phyloP scores from a whole-genome alignment of 1,284 basidiomycete genomes.

The Ganoderma leucocontextum region DNA sequence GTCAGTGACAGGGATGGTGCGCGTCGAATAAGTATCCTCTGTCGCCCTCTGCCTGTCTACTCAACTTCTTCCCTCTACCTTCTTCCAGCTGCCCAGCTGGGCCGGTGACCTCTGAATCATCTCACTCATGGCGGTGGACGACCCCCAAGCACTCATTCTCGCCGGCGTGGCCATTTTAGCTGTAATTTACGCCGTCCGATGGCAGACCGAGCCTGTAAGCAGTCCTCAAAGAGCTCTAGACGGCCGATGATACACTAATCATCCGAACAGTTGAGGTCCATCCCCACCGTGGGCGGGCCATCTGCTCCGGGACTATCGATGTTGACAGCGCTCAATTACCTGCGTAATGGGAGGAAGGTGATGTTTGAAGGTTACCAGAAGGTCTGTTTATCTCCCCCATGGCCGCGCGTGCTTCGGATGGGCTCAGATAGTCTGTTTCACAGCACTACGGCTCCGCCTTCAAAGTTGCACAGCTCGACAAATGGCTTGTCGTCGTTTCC shows the following conservation, averaged over 20 bases:
- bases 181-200: background rate
- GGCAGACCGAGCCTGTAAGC: slow-evolving; percentile 1
- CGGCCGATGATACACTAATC: background rate
- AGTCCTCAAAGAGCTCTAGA: background rate
- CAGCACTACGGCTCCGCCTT: slow-evolving; percentile 32
- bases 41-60: background rate
- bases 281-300: slow-evolving; percentile 47
- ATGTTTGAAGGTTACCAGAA: slow-evolving; percentile 48
- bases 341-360: slow-evolving; percentile 42
- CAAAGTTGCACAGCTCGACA: slow-evolving; percentile 47
- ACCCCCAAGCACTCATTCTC: background rate
- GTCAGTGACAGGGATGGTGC: background rate
- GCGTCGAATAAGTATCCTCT: background rate
- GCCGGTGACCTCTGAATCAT: background rate
- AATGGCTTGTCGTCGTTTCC: slow-evolving; percentile 40
- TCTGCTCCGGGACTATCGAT: slow-evolving; percentile 47
- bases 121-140: background rate
- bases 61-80: background rate
- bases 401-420: slow-evolving; percentile 9
- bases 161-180: background rate
- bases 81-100: background rate
- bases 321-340: slow-evolving; percentile 41
- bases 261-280: slow-evolving; percentile 21
- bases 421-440: background rate
- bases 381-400: slow-evolving; percentile 29